phyloP scores from a whole-genome alignment of 441 rosid genomes.

The Euphorbia corollata region DNA sequence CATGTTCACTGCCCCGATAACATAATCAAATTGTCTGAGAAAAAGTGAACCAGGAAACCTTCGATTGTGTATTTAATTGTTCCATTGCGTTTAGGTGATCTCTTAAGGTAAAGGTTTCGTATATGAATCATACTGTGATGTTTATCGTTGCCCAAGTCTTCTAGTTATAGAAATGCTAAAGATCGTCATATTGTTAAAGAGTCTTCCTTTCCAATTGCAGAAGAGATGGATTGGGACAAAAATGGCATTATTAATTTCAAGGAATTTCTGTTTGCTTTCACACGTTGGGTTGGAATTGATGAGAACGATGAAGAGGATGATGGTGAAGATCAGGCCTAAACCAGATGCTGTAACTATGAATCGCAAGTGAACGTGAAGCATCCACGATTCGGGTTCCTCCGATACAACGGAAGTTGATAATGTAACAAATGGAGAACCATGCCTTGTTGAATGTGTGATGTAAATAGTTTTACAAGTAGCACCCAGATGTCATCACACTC shows the following conservation, averaged over 20 bases:
- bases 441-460: constrained; percentile 10
- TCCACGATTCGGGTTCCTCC: constrained; percentile 15
- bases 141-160: neutral
- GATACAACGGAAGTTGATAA: constrained; percentile 12
- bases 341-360: neutral
- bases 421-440: neutral
- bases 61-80: neutral
- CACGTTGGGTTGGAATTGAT: constrained; percentile 58
- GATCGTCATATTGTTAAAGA: neutral
- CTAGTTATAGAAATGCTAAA: neutral
- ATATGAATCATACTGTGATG: neutral
- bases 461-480: constrained; percentile 3
- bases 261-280: constrained; percentile 87
- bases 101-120: neutral
- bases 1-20: too few species aligned
- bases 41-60: neutral
- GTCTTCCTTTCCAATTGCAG: constrained; percentile 31
- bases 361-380: constrained; percentile 1
- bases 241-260: constrained; percentile 82
- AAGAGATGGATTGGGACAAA: constrained; percentile 96
- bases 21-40: too few species aligned
- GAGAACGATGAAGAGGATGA: constrained; percentile 51
- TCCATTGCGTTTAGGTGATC: neutral
- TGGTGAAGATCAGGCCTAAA: constrained; percentile 21
- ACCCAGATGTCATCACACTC: neutral